Evolutionary conservation across 495 filamentous ascomycete species (phyloP).

Genomic region (Talaromyces trachyspermus): DNA sequence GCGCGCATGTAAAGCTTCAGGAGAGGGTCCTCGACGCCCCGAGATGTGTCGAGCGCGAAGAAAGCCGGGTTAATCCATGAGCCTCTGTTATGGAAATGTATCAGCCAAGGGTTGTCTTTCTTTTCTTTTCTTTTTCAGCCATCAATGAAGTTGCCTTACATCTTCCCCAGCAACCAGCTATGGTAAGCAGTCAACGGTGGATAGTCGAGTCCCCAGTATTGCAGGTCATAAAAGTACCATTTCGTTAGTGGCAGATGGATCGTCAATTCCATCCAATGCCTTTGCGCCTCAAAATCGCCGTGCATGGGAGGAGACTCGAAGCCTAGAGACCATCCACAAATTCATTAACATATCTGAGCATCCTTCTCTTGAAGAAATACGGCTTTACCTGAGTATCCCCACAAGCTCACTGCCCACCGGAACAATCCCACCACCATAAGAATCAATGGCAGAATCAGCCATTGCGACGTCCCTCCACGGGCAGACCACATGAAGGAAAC

Average conservation of each 20-base stretch:
- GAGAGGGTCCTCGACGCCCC: constrained; percentile 66
- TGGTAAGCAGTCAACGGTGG: constrained; percentile 96
- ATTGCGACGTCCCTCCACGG: constrained; percentile 77
- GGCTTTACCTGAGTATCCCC: constrained; percentile 93
- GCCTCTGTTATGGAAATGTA: constrained; percentile 40
- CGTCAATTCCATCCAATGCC: constrained; percentile 98
- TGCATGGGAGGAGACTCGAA: constrained; percentile 81
- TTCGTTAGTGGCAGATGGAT: constrained; percentile 79
- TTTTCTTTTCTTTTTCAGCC: not conserved
- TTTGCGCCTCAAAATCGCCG: constrained; percentile 93
- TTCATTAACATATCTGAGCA: not conserved
- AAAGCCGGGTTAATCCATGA: constrained; percentile 68
- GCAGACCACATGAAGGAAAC: constrained; percentile 90
- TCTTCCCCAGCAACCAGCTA: constrained; percentile 84
- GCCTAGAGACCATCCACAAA: constrained; percentile 39
- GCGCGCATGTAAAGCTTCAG: constrained; percentile 95
- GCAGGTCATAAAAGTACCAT: constrained; percentile 95
- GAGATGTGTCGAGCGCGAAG: constrained; percentile 82
- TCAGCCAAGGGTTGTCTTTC: not conserved
- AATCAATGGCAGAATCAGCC: constrained; percentile 80
- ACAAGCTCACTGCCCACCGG: constrained; percentile 83
- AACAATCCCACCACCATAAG: constrained; percentile 89
- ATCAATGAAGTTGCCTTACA: constrained; percentile 38
- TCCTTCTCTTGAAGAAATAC: constrained; percentile 8
- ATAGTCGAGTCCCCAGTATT: constrained; percentile 98